Evolutionary conservation across 192 early-diverging fungal genomes (phyloP).

Genomic region (Coemansia asiatica): DNA sequence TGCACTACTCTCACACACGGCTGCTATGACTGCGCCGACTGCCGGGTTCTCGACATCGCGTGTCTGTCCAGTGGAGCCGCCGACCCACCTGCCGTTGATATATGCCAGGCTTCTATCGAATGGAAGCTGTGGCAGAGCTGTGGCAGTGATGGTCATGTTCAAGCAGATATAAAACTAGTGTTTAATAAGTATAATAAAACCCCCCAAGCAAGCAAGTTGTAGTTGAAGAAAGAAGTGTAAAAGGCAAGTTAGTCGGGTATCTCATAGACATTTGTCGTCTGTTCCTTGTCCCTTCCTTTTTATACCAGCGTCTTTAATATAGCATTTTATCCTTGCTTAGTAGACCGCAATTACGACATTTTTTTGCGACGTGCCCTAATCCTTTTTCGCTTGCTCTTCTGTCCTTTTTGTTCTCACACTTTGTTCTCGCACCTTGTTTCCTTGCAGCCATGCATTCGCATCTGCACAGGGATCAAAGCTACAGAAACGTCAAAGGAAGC

Average conservation of each 20-base stretch:
- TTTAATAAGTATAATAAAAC: too few species aligned
- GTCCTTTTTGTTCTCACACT: background rate
- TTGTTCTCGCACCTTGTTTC: background rate
- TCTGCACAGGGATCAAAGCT: background rate
- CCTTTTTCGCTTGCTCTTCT: too few species aligned
- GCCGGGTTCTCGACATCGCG: conserved; percentile 45
- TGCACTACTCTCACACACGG: conserved; percentile 41
- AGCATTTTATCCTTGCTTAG: too few species aligned
- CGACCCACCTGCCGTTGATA: conserved; percentile 40
- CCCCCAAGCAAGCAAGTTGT: too few species aligned
- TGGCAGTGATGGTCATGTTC: background rate
- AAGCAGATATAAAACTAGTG: too few species aligned
- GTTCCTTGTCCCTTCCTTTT: too few species aligned
- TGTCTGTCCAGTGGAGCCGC: conserved; percentile 12
- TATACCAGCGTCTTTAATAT: too few species aligned
- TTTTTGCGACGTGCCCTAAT: too few species aligned
- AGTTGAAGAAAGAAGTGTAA: too few species aligned
- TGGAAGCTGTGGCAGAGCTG: conserved; percentile 29
- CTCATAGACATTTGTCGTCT: too few species aligned
- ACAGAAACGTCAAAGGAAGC: background rate
- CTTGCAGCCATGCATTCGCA: background rate
- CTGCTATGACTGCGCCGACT: conserved; percentile 35
- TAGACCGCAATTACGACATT: too few species aligned
- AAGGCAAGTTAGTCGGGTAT: too few species aligned
- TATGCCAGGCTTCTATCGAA: conserved; percentile 40